phyloP scores from a whole-genome alignment of 208 protist species.

The Leishmania tarentolae region DNA sequence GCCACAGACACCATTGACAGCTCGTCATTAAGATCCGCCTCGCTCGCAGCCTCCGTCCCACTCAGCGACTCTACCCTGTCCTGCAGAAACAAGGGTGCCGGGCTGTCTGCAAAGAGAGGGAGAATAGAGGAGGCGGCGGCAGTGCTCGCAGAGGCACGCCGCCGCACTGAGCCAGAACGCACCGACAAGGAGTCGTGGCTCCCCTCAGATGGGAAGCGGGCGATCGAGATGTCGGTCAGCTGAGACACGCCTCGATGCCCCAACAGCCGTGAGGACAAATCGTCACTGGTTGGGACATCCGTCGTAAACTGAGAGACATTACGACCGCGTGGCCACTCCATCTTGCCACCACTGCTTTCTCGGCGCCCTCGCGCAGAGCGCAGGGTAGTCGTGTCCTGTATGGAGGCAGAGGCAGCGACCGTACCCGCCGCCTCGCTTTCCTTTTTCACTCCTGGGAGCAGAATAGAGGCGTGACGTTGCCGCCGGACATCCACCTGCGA shows the following conservation, averaged over 20 bases:
- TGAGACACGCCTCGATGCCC: background rate
- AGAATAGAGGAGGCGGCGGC: slow-evolving; percentile 1
- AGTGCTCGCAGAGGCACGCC: slow-evolving; percentile 2
- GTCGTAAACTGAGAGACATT: background rate
- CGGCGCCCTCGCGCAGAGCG: slow-evolving; percentile 3
- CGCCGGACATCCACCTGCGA: background rate
- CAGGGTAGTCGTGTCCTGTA: background rate
- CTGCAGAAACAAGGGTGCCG: background rate
- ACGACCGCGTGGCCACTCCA: background rate
- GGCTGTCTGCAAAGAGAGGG: background rate
- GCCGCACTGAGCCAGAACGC: slow-evolving; percentile 1
- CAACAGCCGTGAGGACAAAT: background rate
- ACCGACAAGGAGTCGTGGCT: slow-evolving; percentile 3
- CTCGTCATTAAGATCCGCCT: slow-evolving; percentile 17
- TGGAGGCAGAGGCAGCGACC: background rate
- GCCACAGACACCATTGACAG: slow-evolving; percentile 23
- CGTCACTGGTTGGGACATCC: background rate
- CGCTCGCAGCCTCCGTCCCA: background rate
- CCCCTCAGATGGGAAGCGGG: background rate
- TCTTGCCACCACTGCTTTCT: background rate
- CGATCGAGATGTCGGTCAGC: background rate
- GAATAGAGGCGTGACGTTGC: background rate
- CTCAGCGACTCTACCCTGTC: background rate
- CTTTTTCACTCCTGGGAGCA: background rate
- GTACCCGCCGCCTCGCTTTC: background rate